Evolutionary conservation across 2,329 filamentous ascomycete species (phyloP), one percentile per base, ranked within the genome.

Genomic region (Cladosporium cucumerinum): DNA sequence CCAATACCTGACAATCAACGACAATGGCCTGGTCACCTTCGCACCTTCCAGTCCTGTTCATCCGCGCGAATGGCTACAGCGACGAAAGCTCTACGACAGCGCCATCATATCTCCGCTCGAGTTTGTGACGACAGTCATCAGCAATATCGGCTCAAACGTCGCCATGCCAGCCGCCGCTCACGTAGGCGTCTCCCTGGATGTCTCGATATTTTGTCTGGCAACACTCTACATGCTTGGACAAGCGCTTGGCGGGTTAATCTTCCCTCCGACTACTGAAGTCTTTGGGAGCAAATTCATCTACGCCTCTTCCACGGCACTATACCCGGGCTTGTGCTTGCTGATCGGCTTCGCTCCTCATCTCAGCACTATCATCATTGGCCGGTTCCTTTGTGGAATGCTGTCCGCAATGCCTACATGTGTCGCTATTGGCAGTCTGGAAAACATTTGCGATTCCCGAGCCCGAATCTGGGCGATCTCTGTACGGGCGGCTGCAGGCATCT

Each of bases 381-480:
- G 82, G 6, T 76, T 82, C 39, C 25, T 80, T 5, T 78, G 78
- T 3, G 82, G 82, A 0, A 67, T 82, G 5, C 71, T 81, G 11
- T 82, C 82, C 0, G 80, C 82, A 4, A 78, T 82, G 14, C 82
- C 82, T 1, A 77, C 80, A 0, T 79, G 81, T 25, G 80, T 84
- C 6, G 78, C 80, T 10, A 76, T 79, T 0, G 81, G 82, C 1
- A 82, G 79, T 58, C 76, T 84, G 34, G 82, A 84, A 65, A 82
- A 84, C 66, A 78, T 84, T 70, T 83, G 78, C 73, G 78, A 82
- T 63, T 75, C 77, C 4, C 72, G 75, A 54, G 74, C 74, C 23
- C 75, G 81, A 8, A 76, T 82, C 12, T 82, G 80, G 80, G 26
- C 55, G 57, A 57, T 63, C 49, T 25, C 36, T 18, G 18, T 21